Evolutionary conservation across 73 alveolate species (phyloP), one percentile per base, ranked within the genome.

Genomic region (Blepharisma japonicum): DNA sequence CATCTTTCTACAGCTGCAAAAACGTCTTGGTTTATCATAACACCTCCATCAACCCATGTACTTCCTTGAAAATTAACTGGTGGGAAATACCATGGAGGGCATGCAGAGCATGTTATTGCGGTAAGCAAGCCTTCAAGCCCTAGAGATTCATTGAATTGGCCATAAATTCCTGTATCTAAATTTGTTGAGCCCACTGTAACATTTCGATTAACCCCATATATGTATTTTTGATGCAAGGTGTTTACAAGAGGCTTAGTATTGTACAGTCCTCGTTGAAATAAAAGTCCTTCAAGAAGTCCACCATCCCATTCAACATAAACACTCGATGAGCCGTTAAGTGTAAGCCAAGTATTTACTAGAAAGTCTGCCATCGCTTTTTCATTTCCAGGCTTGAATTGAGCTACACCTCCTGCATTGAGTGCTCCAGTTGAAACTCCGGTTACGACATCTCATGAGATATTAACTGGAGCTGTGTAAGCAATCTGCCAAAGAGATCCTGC

Each of bases 381-480:
- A 5, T 87, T 56, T 0, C 87, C 94, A 18, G 39, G 67, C 20
- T 82, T 70, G 68, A 55, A 85, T 23, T 77, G 23, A 0, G 91
- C 23, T 7, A 82, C 50, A 32, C 66, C 87, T 6, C 82, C 91
- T 9, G 86, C 88, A 68, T 87, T 87, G 49, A 87, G 25, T 21
- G 94, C 88, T 32, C 94, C 94, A 14, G 79, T 83, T 9, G 88
- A 78, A 27, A 87, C 94, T 23, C 94, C 94, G n/a, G 66, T 71
- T 6, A 87, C 79, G 18, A 87, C 91, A 56, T 87, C 91, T 48
- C 72, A 87, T 11, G 66, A 11, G 45, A 45, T 68, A 6, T 78
- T 80, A 6, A 51, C 86, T 14, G 56, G 55, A n/a, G 51, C 68
- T 8, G 14, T 23, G 66, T 83, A 71, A 45, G 81, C 70, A 21